Conservation (phyloP, 2,329 filamentous ascomycete genomes). For the Stachybotrys chartarum region DNA sequence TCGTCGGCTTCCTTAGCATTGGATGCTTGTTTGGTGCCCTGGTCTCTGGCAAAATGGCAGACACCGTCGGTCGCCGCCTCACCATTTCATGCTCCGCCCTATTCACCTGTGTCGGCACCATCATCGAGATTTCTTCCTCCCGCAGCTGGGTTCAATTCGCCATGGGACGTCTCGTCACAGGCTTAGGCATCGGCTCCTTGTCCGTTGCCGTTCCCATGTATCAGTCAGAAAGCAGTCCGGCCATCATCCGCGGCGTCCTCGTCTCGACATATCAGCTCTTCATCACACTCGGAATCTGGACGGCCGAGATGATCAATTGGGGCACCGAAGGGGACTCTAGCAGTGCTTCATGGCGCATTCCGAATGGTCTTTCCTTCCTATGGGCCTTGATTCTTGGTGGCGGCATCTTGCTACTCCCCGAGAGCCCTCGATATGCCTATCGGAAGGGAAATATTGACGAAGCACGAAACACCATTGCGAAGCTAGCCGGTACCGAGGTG, state of each 20-base stretch:
- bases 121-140: constrained; percentile 54
- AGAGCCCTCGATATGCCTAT: constrained; percentile 46
- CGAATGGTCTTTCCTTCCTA: constrained; percentile 47
- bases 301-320: constrained; percentile 51
- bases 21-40: constrained; percentile 54
- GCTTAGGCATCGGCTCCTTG: constrained; percentile 57
- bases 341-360: constrained; percentile 55
- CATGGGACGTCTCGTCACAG: constrained; percentile 57
- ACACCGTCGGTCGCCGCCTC: constrained; percentile 52
- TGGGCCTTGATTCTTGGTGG: constrained; percentile 46
- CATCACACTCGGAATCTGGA: constrained; percentile 62
- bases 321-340: constrained; percentile 42
- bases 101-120: constrained; percentile 56
- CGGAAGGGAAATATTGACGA: constrained; percentile 37
- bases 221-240: constrained; percentile 58
- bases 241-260: constrained; percentile 56
- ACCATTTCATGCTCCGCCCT: constrained; percentile 57
- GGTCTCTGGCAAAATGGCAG: constrained; percentile 52
- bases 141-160: constrained; percentile 57
- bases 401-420: constrained; percentile 46
- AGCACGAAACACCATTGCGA: constrained; percentile 40
- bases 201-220: constrained; percentile 63
- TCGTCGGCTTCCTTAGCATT: constrained; percentile 55
- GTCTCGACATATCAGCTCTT: constrained; percentile 62
- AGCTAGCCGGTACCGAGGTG: constrained; percentile 33